Percentiles rank a stretch among this genome's conserved stretches.
Conservation (phyloP, 768 basidiomycete species). For the Floccularia luteovirens region DNA sequence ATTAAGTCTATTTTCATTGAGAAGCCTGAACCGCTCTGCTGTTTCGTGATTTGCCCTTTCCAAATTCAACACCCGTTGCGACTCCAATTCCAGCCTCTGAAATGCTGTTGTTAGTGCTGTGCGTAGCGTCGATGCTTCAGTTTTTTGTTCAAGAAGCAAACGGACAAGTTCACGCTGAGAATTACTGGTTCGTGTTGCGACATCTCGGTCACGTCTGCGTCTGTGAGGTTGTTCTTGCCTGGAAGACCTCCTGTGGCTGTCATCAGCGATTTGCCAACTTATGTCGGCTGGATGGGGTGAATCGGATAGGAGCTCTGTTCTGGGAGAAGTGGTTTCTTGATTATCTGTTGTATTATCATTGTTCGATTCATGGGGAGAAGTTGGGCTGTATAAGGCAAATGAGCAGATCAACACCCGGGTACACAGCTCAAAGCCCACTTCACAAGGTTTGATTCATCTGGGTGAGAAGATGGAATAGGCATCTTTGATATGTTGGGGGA, state of each 20-base stretch:
- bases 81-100: conserved; percentile 24
- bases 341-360: conserved; percentile 3
- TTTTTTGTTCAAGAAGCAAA: conserved; percentile 22
- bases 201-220: conserved; percentile 13
- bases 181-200: conserved; percentile 8
- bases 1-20: conserved; percentile 26
- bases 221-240: conserved; percentile 3
- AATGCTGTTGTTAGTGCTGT: conserved; percentile 25
- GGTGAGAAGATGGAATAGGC: too few relatives aligned
- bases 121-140: conserved; percentile 25
- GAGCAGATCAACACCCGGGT: too few relatives aligned
- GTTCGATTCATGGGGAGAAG: too few relatives aligned
- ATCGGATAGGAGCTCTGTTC: conserved; percentile 15
- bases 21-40: conserved; percentile 20
- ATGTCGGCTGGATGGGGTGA: conserved; percentile 3
- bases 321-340: conserved; percentile 10
- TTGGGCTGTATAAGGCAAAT: too few relatives aligned
- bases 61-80: conserved; percentile 23
- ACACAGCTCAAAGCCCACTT: too few relatives aligned
- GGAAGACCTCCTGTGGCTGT: too few relatives aligned
- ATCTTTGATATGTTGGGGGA: too few relatives aligned
- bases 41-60: conserved; percentile 25
- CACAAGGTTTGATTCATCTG: too few relatives aligned
- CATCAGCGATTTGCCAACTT: too few relatives aligned
- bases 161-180: conserved; percentile 20